A percentile compares a stretch with the other conserved stretches of the same genome.
Conservation (phyloP, 495 filamentous ascomycete species). For the Aspergillus egyptiacus region DNA sequence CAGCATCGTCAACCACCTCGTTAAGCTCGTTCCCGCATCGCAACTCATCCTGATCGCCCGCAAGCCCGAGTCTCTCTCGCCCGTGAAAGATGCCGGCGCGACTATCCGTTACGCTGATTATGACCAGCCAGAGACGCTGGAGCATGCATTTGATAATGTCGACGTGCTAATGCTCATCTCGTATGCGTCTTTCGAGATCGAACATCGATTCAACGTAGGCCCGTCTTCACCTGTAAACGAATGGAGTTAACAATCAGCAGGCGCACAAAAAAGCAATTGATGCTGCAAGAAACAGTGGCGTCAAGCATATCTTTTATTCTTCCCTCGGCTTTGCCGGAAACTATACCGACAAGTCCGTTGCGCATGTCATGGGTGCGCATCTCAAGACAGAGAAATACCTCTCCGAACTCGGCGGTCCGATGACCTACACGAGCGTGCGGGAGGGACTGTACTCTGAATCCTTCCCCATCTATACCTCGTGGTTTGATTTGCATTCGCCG, state of each 20-base stretch:
- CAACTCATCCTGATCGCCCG: constrained; percentile 43
- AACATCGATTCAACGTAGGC: constrained; percentile 29
- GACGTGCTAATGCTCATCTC: constrained; percentile 37
- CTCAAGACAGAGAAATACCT: constrained; percentile 57
- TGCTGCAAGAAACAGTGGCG: constrained; percentile 50
- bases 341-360: constrained; percentile 38
- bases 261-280: constrained; percentile 50
- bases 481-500: constrained; percentile 40
- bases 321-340: constrained; percentile 53
- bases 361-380: constrained; percentile 64
- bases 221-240: not conserved
- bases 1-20: constrained; percentile 43
- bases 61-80: constrained; percentile 32
- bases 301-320: constrained; percentile 62
- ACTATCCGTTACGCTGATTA: constrained; percentile 35
- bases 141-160: constrained; percentile 32
- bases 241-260: constrained; percentile 15
- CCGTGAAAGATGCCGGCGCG: constrained; percentile 24
- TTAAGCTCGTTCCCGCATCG: constrained; percentile 31
- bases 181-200: constrained; percentile 37
- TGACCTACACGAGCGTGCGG: constrained; percentile 49
- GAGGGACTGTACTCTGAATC: constrained; percentile 64
- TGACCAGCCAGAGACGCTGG: constrained; percentile 25
- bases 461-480: constrained; percentile 63
- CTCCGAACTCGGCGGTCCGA: constrained; percentile 18